phyloP scores from a whole-genome alignment of 768 basidiomycete genomes.

The Suillus cothurnatus region DNA sequence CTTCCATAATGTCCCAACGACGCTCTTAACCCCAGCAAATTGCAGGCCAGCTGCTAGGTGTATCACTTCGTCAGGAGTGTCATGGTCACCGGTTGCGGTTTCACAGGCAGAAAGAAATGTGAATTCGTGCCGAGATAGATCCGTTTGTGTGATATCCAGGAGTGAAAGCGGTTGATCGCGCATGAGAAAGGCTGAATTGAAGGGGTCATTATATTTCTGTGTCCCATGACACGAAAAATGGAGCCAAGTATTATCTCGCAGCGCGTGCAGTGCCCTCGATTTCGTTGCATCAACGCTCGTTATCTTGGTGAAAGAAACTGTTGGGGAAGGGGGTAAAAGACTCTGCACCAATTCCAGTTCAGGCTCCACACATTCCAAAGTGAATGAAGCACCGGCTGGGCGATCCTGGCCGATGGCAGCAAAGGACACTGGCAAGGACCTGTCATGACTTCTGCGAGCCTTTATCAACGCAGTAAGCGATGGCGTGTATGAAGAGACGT shows the following conservation, averaged over 20 bases:
- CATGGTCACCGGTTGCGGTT: background rate
- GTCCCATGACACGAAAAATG: constrained; percentile 25
- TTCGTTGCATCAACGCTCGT: background rate
- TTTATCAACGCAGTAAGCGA: constrained; percentile 9
- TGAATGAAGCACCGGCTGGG: background rate
- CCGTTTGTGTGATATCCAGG: constrained; percentile 6
- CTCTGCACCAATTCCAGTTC: background rate
- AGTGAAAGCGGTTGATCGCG: background rate
- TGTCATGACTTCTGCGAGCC: constrained; percentile 7
- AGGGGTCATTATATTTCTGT: constrained; percentile 11
- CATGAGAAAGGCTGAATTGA: constrained; percentile 12
- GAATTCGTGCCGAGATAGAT: constrained; percentile 7
- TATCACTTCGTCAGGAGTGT: too few species aligned
- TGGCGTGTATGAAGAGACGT: constrained; percentile 17
- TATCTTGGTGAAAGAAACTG: constrained; percentile 5
- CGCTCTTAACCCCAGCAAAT: too few species aligned
- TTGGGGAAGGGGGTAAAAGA: background rate
- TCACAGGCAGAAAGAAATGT: constrained; percentile 24
- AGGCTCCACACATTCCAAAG: background rate
- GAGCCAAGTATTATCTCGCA: constrained; percentile 14
- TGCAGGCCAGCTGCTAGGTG: too few species aligned
- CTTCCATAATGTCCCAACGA: too few species aligned
- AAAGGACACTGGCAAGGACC: background rate
- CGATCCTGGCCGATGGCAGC: constrained; percentile 9
- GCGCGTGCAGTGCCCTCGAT: background rate